Conservation (phyloP, 495 filamentous ascomycete species). For the Penicillium coffeae region DNA sequence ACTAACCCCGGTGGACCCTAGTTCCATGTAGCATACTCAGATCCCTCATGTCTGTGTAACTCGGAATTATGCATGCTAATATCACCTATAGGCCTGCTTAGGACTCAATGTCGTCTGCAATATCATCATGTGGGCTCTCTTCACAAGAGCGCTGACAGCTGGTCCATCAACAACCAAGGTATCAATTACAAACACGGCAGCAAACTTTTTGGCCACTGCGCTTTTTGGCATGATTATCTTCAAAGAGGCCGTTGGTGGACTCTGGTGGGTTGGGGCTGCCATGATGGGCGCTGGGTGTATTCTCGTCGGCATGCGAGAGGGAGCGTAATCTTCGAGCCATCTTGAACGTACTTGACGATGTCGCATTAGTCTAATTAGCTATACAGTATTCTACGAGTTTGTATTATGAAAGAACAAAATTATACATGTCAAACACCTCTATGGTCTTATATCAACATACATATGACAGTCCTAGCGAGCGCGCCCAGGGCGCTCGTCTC, state of each 20-base stretch:
- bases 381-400: too few species aligned
- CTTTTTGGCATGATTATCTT: constrained; percentile 76
- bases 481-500: constrained; percentile 19
- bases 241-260: constrained; percentile 61
- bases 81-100: constrained; percentile 68
- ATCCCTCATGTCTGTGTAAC: not conserved
- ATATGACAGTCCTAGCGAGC: not conserved
- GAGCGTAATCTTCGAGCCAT: constrained; percentile 21
- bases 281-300: constrained; percentile 88
- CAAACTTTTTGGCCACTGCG: constrained; percentile 90
- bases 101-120: constrained; percentile 86
- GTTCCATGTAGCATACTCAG: constrained; percentile 1
- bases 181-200: constrained; percentile 85
- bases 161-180: constrained; percentile 85
- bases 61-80: not conserved
- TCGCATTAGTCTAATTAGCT: not conserved
- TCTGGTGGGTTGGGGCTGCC: constrained; percentile 87
- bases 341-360: not conserved
- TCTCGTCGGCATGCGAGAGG: constrained; percentile 79
- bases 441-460: constrained; percentile 10
- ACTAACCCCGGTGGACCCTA: not conserved
- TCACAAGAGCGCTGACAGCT: constrained; percentile 75
- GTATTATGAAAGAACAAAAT: not conserved
- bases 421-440: constrained; percentile 13
- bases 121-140: constrained; percentile 88